phyloP scores from a whole-genome alignment of 23 red algal genomes.

The Gracilaria vermiculophylla region DNA sequence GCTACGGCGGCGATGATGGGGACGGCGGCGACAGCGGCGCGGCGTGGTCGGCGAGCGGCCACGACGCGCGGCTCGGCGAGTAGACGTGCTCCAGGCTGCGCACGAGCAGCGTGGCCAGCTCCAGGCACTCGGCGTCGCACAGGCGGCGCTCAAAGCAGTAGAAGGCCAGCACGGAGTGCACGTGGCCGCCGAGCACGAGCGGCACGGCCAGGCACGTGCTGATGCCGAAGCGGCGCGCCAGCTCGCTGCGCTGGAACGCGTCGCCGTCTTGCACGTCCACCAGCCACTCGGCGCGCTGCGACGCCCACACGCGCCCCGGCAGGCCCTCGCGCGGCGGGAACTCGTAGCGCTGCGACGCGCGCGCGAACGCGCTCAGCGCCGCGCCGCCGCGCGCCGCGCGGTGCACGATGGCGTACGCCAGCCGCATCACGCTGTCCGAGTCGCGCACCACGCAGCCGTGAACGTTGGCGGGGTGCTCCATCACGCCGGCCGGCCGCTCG shows the following conservation, averaged over 20 bases:
- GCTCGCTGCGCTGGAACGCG: conserved; percentile 40
- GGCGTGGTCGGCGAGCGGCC: neutral
- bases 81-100: conserved; percentile 45
- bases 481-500: conserved; percentile 15
- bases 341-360: conserved; percentile 32
- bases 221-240: conserved; percentile 59
- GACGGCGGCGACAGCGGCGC: conserved; percentile 5
- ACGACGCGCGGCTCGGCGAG: conserved; percentile 15
- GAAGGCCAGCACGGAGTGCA: conserved; percentile 69
- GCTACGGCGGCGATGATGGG: conserved; percentile 4
- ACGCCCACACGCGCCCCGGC: conserved; percentile 70
- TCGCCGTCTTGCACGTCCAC: conserved; percentile 28
- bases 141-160: conserved; percentile 37
- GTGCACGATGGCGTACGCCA: conserved; percentile 17
- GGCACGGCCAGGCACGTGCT: conserved; percentile 70
- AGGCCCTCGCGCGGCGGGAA: conserved; percentile 62
- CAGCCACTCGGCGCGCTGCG: conserved; percentile 67
- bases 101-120: conserved; percentile 46
- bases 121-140: conserved; percentile 63
- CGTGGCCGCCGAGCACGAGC: conserved; percentile 51
- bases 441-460: conserved; percentile 64
- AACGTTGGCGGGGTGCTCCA: conserved; percentile 48
- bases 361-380: neutral
- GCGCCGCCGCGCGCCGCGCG: neutral
- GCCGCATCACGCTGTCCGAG: conserved; percentile 45